Evolutionary conservation across 2,329 filamentous ascomycete genomes (phyloP).

Genomic region (Botryotinia convoluta): DNA sequence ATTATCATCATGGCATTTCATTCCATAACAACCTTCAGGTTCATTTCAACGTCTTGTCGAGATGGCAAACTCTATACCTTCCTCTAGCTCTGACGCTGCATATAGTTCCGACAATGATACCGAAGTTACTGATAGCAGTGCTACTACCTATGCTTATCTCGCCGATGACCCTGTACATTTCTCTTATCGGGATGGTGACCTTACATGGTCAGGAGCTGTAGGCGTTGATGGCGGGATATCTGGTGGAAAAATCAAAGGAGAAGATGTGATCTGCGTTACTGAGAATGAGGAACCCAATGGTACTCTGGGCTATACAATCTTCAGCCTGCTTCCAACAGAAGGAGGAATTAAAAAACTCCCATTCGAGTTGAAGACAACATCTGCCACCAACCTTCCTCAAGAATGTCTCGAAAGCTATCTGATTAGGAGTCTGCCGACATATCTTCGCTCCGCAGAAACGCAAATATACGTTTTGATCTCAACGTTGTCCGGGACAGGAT

Average conservation of each 20-base stretch:
- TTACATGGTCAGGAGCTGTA: conserved; percentile 20
- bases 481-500: conserved; percentile 60
- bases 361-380: conserved; percentile 37
- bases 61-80: conserved; percentile 19
- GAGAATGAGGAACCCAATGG: conserved; percentile 21
- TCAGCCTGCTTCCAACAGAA: conserved; percentile 38
- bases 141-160: conserved; percentile 18
- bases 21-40: not conserved
- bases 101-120: conserved; percentile 18
- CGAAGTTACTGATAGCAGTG: conserved; percentile 22
- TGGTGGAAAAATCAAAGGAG: conserved; percentile 31
- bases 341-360: conserved; percentile 27
- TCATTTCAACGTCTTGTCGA: not conserved
- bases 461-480: conserved; percentile 65
- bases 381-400: conserved; percentile 40
- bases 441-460: conserved; percentile 33
- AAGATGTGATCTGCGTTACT: conserved; percentile 39
- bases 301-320: conserved; percentile 38
- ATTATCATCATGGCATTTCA: conserved; percentile 4
- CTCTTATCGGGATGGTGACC: conserved; percentile 24
- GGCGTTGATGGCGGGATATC: conserved; percentile 5
- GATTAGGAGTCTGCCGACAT: conserved; percentile 41
- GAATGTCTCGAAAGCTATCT: conserved; percentile 41
- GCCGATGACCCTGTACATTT: conserved; percentile 20
- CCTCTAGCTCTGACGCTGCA: conserved; percentile 19